Conservation (phyloP, 345 rosid genomes). For the Moricandia arvensis region DNA sequence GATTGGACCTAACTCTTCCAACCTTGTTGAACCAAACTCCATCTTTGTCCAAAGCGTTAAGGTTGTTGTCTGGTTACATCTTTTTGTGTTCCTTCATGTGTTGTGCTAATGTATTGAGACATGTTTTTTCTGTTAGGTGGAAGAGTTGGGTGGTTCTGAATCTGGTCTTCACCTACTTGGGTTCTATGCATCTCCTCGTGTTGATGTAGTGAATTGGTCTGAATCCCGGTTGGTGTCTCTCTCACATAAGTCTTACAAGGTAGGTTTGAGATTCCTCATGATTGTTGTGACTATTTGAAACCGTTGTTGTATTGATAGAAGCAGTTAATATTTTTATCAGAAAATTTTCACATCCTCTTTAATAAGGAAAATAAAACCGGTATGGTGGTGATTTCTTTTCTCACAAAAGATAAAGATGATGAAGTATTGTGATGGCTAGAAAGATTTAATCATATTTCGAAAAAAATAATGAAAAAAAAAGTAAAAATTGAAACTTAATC, state of each 20-base stretch:
- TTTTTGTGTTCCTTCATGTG: neutral
- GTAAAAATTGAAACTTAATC: no score
- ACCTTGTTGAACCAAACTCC: conserved; percentile 59
- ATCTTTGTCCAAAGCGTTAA: conserved; percentile 63
- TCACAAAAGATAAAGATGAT: neutral
- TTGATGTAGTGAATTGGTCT: conserved; percentile 58
- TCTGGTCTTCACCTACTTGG: conserved; percentile 57
- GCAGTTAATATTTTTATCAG: neutral
- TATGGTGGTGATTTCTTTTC: neutral
- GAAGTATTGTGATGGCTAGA: neutral
- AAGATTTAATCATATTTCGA: neutral
- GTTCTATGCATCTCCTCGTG: conserved; percentile 56
- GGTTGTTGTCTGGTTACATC: conserved; percentile 40
- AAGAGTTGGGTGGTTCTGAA: conserved; percentile 43
- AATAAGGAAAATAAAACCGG: no score
- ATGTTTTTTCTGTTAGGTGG: conserved; percentile 46
- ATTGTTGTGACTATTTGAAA: neutral
- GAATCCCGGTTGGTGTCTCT: conserved; percentile 38
- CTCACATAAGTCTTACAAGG: conserved; percentile 56
- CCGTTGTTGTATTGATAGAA: neutral
- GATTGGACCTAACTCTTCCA: conserved; percentile 67
- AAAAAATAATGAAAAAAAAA: no score
- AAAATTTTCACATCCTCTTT: neutral
- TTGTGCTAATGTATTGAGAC: neutral
- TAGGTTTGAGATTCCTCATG: conserved; percentile 32